Evolutionary conservation across 768 basidiomycete species (phyloP), one percentile per base, ranked within the genome.

Genomic region (Tephrocybe sp.): DNA sequence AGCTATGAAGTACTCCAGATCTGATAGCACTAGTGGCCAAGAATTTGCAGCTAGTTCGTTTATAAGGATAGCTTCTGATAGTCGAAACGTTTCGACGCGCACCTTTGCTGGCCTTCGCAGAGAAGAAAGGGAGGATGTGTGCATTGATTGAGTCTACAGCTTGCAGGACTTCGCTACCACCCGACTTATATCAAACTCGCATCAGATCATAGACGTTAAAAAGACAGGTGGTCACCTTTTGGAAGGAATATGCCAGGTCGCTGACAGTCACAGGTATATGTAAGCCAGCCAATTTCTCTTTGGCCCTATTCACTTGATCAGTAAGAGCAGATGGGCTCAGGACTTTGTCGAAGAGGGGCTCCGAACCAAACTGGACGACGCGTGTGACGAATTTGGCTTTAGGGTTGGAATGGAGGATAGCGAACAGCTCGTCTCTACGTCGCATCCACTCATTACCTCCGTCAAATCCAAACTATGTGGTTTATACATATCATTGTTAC

Each of bases 61-160:
- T 26, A 26, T 26, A 7, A 26, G 26, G 26, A 7, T 26, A 26
- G 26, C 7, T 26, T 26, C 26, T 26, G 7, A 26, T 7, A 7
- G 7, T 26, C 3, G 7, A 26, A 26, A 4, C 26, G 26, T 26
- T 26, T 17, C 45, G 11, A 7, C 10, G 49, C 70, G 40, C 51
- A 82, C 83, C 79, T 23, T 70, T 81, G 1, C 81, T 80, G 26
- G 83, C 84, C 19, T 72, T 42, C 33, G 70, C 54, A 0, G 78
- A 75, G 62, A 87, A 88, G 67, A 87, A 87, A 1, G 87, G 86
- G 32, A 88, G 65, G 72, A 85, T 86, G 60, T 89, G 86, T 0
- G 77, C 78, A 54, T 87, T 79, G 41, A 88, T 80, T 36, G 73
- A 72, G 56, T 88, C 83, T 4, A 87, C 67, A 0, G 81, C 78